Percentiles rank a stretch among this genome's conserved stretches.
Conservation (phyloP, 345 rosid genomes). For the Linum usitatissimum region DNA sequence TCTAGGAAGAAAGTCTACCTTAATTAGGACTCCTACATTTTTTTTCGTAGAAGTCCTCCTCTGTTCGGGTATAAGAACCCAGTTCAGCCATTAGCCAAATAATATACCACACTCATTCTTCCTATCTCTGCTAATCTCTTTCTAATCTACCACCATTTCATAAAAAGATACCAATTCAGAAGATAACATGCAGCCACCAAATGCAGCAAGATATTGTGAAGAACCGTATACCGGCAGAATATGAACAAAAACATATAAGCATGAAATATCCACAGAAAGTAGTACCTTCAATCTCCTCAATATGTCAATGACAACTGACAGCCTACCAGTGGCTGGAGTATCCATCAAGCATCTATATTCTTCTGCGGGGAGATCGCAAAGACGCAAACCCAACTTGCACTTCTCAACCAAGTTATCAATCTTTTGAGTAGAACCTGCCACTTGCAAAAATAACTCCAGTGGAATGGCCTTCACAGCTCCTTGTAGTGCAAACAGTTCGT, state of each 20-base stretch:
- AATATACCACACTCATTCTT: too few relatives aligned
- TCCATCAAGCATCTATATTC: constrained; percentile 72
- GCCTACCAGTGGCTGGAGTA: constrained; percentile 71
- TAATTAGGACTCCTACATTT: too few relatives aligned
- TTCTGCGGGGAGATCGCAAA: constrained; percentile 57
- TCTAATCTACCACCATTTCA: too few relatives aligned
- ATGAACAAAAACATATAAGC: constrained; percentile 1
- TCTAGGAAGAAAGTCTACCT: too few relatives aligned
- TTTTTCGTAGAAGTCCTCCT: too few relatives aligned
- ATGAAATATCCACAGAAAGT: constrained; percentile 7
- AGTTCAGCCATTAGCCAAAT: too few relatives aligned
- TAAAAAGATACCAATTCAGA: not conserved
- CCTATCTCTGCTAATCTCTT: too few relatives aligned
- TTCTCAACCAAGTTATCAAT: constrained; percentile 64
- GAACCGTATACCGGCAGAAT: not conserved
- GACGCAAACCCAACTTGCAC: constrained; percentile 59
- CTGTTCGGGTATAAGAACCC: too few relatives aligned
- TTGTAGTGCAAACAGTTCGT: constrained; percentile 57
- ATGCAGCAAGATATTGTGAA: not conserved
- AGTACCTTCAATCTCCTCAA: constrained; percentile 77
- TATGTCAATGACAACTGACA: constrained; percentile 67
- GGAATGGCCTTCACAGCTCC: constrained; percentile 73
- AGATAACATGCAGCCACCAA: not conserved
- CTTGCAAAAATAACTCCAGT: constrained; percentile 72
- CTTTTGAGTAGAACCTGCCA: constrained; percentile 63